phyloP scores from a whole-genome alignment of 2,329 filamentous ascomycete species.

The Coniochaeta ligniaria region DNA sequence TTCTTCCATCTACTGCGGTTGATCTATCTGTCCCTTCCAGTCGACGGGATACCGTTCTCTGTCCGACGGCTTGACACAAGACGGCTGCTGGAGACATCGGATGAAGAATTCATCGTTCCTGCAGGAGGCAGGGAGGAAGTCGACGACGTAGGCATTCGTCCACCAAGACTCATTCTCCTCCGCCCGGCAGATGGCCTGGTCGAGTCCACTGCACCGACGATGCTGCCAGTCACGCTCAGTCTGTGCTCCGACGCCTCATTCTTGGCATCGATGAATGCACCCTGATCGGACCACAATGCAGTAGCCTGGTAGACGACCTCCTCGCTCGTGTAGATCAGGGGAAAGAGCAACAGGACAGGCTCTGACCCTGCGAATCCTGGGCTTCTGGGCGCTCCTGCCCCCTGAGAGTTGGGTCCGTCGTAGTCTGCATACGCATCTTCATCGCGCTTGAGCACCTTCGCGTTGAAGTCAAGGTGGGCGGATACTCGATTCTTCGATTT shows the following conservation, averaged over 20 bases:
- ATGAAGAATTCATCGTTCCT: too few relatives aligned
- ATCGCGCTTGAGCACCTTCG: not conserved
- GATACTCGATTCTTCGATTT: not conserved
- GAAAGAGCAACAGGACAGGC: not conserved
- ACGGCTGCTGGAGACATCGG: not conserved
- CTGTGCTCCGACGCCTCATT: not conserved
- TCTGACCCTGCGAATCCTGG: not conserved
- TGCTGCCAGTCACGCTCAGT: not conserved
- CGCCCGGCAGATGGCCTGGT: too few relatives aligned
- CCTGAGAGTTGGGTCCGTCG: not conserved
- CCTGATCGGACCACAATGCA: slow-evolving; percentile 17
- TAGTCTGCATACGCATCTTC: not conserved
- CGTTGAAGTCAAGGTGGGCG: not conserved
- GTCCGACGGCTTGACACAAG: not conserved
- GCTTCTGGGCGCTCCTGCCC: not conserved
- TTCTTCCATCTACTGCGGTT: not conserved
- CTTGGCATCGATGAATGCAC: not conserved
- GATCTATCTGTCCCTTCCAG: not conserved
- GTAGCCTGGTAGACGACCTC: slow-evolving; percentile 13
- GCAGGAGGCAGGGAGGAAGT: too few relatives aligned
- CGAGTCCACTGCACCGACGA: not conserved
- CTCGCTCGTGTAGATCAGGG: not conserved
- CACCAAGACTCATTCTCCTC: too few relatives aligned
- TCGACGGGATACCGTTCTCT: not conserved
- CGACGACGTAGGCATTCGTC: too few relatives aligned